Evolutionary conservation across 148 eudicot species (phyloP).

Genomic region (Oxyria digyna): DNA sequence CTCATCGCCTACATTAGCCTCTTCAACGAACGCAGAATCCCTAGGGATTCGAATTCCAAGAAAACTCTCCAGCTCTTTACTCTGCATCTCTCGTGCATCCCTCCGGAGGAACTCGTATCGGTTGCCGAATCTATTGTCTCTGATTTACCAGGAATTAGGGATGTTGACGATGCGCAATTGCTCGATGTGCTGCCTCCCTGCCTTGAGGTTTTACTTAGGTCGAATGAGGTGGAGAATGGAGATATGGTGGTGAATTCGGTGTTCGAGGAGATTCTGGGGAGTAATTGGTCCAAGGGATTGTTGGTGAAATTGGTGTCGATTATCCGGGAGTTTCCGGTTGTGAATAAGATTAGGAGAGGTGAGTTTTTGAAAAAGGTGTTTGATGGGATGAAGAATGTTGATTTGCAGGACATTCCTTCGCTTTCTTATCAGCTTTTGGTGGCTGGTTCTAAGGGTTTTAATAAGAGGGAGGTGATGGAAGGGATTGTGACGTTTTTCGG

Average conservation of each 20-base stretch:
- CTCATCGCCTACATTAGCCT: slow-evolving; percentile 23
- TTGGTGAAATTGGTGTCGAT: slow-evolving; percentile 33
- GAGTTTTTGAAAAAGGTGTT: slow-evolving; percentile 36
- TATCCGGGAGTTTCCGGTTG: slow-evolving; percentile 26
- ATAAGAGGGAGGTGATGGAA: slow-evolving; percentile 41
- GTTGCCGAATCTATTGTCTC: slow-evolving; percentile 21
- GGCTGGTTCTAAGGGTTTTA: slow-evolving; percentile 43
- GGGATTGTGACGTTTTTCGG: slow-evolving; percentile 50
- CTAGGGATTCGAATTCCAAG: slow-evolving; percentile 24
- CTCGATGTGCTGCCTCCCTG: slow-evolving; percentile 29
- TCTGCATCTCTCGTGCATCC: slow-evolving; percentile 17
- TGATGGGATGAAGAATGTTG: slow-evolving; percentile 25
- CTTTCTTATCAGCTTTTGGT: slow-evolving; percentile 45
- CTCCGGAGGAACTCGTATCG: slow-evolving; percentile 8
- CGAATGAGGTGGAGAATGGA: slow-evolving; percentile 14
- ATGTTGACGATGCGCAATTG: slow-evolving; percentile 31
- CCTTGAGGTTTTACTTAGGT: slow-evolving; percentile 17
- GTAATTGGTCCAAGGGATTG: slow-evolving; percentile 32
- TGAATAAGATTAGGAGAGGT: slow-evolving; percentile 20
- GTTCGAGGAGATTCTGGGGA: slow-evolving; percentile 18
- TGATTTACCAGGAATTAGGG: slow-evolving; percentile 13
- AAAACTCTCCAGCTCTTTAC: slow-evolving; percentile 24
- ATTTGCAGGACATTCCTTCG: slow-evolving; percentile 50
- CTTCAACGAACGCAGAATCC: slow-evolving; percentile 27
- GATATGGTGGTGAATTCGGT: slow-evolving; percentile 13